phyloP scores from a whole-genome alignment of 306 rosid species.

The Alnus rubra region DNA sequence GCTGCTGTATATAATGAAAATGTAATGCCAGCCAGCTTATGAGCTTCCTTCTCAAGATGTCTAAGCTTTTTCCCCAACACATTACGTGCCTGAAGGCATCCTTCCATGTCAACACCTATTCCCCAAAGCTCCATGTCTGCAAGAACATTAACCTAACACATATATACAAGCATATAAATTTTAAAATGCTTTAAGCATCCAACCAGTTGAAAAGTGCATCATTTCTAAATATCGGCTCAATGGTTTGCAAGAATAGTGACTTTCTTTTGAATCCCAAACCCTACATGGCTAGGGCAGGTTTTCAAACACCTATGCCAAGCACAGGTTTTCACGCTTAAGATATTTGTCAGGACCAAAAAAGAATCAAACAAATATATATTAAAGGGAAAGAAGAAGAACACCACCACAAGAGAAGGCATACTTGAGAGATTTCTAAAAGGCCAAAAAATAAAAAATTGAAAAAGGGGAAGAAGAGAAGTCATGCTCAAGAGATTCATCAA shows the following conservation, averaged over 20 bases:
- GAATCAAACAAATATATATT: background rate
- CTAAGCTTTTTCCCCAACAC: constrained; percentile 70
- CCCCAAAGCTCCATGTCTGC: constrained; percentile 99
- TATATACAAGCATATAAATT: constrained; percentile 24
- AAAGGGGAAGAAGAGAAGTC: background rate
- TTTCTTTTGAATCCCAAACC: background rate
- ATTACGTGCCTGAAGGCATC: constrained; percentile 83
- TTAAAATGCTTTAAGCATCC: constrained; percentile 15
- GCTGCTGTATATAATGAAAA: constrained; percentile 84
- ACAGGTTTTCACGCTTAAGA: background rate
- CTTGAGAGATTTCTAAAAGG: background rate
- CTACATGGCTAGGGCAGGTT: background rate
- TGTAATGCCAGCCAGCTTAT: constrained; percentile 71
- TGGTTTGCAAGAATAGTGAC: background rate
- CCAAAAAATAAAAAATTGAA: background rate
- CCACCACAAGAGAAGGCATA: background rate
- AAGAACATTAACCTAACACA: constrained; percentile 73
- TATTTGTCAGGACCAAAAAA: background rate
- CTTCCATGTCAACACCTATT: constrained; percentile 90
- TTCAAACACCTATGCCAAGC: background rate
- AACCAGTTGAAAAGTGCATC: constrained; percentile 20
- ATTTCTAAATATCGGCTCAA: background rate
- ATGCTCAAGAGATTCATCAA: constrained; percentile 1
- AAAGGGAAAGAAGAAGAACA: background rate
- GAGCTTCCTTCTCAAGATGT: constrained; percentile 90